Percentiles rank a stretch among this genome's conserved stretches.
Evolutionary conservation across 2,329 filamentous ascomycete species (phyloP).

Genomic region (Beauveria caledonica): DNA sequence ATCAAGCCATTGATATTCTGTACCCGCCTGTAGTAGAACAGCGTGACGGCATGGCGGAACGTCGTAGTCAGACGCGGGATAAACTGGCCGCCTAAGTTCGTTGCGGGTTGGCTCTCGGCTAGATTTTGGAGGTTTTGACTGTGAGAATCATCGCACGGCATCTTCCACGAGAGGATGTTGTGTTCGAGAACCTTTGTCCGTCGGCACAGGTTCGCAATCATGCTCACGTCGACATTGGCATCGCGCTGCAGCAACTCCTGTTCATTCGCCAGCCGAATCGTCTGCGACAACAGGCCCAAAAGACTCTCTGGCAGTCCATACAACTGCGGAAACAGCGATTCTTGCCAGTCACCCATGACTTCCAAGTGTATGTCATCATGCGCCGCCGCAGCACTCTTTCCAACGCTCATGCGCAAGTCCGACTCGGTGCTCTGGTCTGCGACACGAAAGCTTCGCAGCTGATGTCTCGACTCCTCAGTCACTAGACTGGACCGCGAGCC

Average conservation of each 20-base stretch:
- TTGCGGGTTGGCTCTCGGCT: not conserved
- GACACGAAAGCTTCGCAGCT: slow-evolving; percentile 6
- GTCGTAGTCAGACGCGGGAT: not conserved
- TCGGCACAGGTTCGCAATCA: not conserved
- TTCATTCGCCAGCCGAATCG: slow-evolving; percentile 5
- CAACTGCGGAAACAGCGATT: slow-evolving; percentile 2
- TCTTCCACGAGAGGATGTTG: not conserved
- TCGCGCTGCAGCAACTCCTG: slow-evolving; percentile 5
- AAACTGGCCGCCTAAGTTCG: not conserved
- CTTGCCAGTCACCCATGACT: not conserved
- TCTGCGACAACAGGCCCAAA: slow-evolving; percentile 3
- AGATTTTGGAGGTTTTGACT: no score
- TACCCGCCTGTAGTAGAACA: slow-evolving; percentile 5
- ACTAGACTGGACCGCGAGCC: not conserved
- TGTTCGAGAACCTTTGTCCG: slow-evolving; percentile 1
- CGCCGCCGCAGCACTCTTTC: not conserved
- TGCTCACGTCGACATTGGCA: not conserved
- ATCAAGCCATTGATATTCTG: slow-evolving; percentile 8
- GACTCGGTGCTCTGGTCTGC: slow-evolving; percentile 5
- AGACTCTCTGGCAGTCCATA: slow-evolving; percentile 3
- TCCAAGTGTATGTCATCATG: slow-evolving; percentile 2
- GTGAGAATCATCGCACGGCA: not conserved
- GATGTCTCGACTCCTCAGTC: not conserved
- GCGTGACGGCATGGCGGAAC: not conserved
- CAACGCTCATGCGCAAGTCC: not conserved